phyloP scores from a whole-genome alignment of 2,329 filamentous ascomycete genomes.

The Verruconis gallopava region DNA sequence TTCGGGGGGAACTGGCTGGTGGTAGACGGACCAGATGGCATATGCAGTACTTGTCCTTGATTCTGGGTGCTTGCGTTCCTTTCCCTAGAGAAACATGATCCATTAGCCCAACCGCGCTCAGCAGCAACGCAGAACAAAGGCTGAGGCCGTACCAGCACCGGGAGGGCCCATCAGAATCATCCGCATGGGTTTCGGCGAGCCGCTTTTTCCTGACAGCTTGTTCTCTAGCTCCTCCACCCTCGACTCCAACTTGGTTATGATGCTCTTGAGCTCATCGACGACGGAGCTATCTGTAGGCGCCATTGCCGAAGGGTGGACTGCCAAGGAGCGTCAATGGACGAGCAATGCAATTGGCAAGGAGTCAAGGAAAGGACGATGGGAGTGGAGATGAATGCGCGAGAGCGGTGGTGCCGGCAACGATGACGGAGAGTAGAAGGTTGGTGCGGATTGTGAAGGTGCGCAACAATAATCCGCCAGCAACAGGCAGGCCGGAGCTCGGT shows the following conservation, averaged over 20 bases:
- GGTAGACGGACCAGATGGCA: constrained; percentile 75
- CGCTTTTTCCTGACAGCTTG: constrained; percentile 42
- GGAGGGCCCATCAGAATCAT: constrained; percentile 98
- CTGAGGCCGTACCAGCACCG: constrained; percentile 77
- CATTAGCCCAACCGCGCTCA: too few relatives aligned
- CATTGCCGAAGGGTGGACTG: constrained; percentile 46
- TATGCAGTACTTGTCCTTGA: constrained; percentile 95
- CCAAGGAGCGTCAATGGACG: background rate
- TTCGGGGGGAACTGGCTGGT: background rate
- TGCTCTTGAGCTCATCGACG: constrained; percentile 71
- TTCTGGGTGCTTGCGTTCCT: constrained; percentile 93
- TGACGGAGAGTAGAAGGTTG: too few relatives aligned
- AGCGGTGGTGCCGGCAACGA: background rate
- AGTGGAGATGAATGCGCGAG: background rate
- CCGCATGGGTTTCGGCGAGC: constrained; percentile 56
- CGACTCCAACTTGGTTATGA: constrained; percentile 71
- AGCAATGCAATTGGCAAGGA: background rate
- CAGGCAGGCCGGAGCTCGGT: too few relatives aligned
- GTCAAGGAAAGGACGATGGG: background rate
- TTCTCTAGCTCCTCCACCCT: constrained; percentile 74
- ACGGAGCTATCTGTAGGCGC: constrained; percentile 71
- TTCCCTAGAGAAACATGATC: constrained; percentile 83
- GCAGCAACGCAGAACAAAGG: too few relatives aligned
- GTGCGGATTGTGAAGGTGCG: too few relatives aligned
- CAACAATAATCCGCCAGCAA: too few relatives aligned